Evolutionary conservation across 2,329 filamentous ascomycete genomes (phyloP), one percentile per base, ranked within the genome.

Genomic region (Penicillium sp.): DNA sequence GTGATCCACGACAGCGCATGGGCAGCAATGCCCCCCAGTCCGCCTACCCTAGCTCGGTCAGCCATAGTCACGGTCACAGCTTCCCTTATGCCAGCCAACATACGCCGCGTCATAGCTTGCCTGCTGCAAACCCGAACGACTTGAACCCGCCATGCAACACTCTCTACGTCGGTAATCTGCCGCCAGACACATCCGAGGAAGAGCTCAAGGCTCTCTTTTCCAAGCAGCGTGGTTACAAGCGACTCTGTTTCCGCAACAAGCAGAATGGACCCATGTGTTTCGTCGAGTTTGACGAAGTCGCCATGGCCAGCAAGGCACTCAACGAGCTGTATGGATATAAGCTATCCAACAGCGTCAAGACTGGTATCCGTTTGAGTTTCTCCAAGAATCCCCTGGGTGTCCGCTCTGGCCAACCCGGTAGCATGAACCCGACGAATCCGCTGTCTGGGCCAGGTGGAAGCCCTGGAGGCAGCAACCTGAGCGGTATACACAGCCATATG

Each of bases 131-230:
- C 61, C 93, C 92, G 0, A 92, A 93, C 10, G 93, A 99, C 67
- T 90, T 97, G 72, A 97, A 97, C 63, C 93, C 93, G 1, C 94
- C 94, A 0, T 97, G 94, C 81, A 97, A 99, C 68, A 99, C 94
- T 0, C 80, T 99, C 6, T 97, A 99, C 66, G 93, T 99, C 17
- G 93, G 94, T n/a, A 97, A 99, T 65, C 78, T 99, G 36, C 94
- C 93, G 0, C 84, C 92, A 50, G 90, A 96, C 68, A 95, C 92
- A 0, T 93, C 90, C 0, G 94, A 99, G 67, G 93, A 97, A 67
- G 94, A 97, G 71, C 82, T 99, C 49, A 97, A 97, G 74, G 85
- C 88, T 18, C 83, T 97, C 67, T 99, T 99, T 68, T 91, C 88
- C 21, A 93, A 92, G 73, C 90, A 95, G 70, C 87, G 92, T 41